A percentile compares a stretch with the other conserved stretches of the same genome.
Evolutionary conservation across 164 flowering plant genomes (phyloP).

Genomic region (Aristolochia fimbriata): DNA sequence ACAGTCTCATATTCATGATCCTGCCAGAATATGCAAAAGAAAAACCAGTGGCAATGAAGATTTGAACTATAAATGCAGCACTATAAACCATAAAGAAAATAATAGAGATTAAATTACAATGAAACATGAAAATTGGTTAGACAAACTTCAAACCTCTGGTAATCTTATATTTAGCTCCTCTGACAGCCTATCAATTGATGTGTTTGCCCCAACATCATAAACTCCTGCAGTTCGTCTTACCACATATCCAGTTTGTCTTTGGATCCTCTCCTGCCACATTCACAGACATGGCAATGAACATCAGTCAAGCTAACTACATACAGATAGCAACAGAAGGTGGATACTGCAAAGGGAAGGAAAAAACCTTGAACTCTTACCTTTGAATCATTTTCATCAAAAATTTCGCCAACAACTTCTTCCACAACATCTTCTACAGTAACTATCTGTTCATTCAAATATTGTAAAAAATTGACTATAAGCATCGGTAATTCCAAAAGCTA

Average conservation of each 20-base stretch:
- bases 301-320: no score
- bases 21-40: constrained; percentile 27
- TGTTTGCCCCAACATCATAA: constrained; percentile 98
- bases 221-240: constrained; percentile 94
- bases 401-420: constrained; percentile 99
- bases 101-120: not conserved
- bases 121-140: not conserved
- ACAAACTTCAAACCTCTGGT: constrained; percentile 60
- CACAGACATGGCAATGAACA: not conserved
- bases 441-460: constrained; percentile 32
- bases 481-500: not conserved
- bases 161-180: constrained; percentile 83
- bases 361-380: constrained; percentile 39
- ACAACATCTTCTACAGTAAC: constrained; percentile 97
- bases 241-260: constrained; percentile 90
- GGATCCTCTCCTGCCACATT: constrained; percentile 76
- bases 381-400: constrained; percentile 97
- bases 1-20: constrained; percentile 97
- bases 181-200: constrained; percentile 92
- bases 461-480: not conserved
- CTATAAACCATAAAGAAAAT: not conserved
- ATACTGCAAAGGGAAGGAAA: not conserved
- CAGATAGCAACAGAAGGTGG: no score
- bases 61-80: not conserved
- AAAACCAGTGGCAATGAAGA: not conserved